Evolutionary conservation across 2,329 filamentous ascomycete species (phyloP).

Genomic region (Chaetomium sp.): DNA sequence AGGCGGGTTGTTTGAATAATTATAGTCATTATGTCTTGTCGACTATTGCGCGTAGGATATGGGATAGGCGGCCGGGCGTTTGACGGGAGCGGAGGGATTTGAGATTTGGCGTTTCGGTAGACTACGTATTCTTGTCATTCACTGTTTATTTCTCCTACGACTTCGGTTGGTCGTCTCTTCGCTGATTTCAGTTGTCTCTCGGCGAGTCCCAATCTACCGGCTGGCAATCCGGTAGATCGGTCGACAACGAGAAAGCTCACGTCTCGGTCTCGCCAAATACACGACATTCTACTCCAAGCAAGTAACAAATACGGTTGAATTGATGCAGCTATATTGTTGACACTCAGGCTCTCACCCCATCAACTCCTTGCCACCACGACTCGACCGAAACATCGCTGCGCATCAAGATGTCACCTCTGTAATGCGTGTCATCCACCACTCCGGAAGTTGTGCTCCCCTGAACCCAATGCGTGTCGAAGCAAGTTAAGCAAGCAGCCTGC

Average conservation of each 20-base stretch:
- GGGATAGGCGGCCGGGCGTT: too few relatives aligned
- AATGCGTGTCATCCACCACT: too few relatives aligned
- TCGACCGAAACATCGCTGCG: constrained; percentile 9
- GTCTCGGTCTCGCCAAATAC: background rate
- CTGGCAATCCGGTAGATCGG: too few relatives aligned
- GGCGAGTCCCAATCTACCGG: too few relatives aligned
- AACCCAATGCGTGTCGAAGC: too few relatives aligned
- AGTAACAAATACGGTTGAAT: background rate
- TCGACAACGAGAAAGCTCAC: background rate
- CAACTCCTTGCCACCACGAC: background rate
- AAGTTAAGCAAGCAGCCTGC: background rate
- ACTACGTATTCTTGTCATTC: background rate
- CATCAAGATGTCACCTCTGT: background rate
- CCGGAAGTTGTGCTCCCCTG: too few relatives aligned
- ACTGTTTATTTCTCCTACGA: background rate
- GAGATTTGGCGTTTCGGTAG: background rate
- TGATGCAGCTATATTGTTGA: background rate
- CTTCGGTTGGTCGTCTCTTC: too few relatives aligned
- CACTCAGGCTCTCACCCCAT: background rate
- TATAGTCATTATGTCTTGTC: too few relatives aligned
- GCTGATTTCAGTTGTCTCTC: too few relatives aligned
- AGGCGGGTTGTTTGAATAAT: too few relatives aligned
- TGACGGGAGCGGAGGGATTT: too few relatives aligned
- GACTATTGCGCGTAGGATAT: too few relatives aligned
- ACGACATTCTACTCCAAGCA: background rate